Percentiles rank a stretch among this genome's conserved stretches.
Evolutionary conservation across 805 yeast species (phyloP).

Genomic region (Teunomyces kruisii): DNA sequence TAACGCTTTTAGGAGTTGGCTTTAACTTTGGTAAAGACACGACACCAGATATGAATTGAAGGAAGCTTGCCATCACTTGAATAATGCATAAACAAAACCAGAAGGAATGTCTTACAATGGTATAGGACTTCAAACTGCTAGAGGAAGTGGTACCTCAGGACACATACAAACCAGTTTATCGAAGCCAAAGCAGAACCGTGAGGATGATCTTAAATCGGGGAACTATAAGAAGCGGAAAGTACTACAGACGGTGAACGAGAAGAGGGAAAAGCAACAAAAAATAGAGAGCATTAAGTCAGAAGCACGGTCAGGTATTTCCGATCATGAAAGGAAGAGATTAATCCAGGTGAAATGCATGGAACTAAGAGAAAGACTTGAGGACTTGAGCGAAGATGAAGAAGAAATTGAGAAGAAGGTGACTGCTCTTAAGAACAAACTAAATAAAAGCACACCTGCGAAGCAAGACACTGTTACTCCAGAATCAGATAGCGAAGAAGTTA

Average conservation of each 20-base stretch:
- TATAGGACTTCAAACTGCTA: constrained; percentile 53
- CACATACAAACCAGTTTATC: constrained; percentile 50
- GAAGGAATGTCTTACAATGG: constrained; percentile 54
- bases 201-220: constrained; percentile 23
- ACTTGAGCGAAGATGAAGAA: constrained; percentile 37
- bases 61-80: not conserved
- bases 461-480: not conserved
- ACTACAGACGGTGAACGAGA: constrained; percentile 17
- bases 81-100: not conserved
- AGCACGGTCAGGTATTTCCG: constrained; percentile 23
- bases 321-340: constrained; percentile 36
- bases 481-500: not conserved
- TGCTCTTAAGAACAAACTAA: constrained; percentile 18
- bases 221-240: constrained; percentile 38
- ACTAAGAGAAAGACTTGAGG: constrained; percentile 52
- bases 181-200: constrained; percentile 6
- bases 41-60: not conserved
- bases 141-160: constrained; percentile 68
- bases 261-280: constrained; percentile 15
- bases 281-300: constrained; percentile 4
- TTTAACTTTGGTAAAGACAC: not conserved
- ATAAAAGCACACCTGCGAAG: not conserved
- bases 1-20: too few relatives aligned
- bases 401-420: constrained; percentile 22
- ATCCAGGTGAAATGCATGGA: constrained; percentile 51